Percentiles rank a stretch among this genome's conserved stretches.
These are phyloP conservation scores for Dendrobium nobile DNA, from an alignment of 106 monocot genomes.

Conservation along the genomic window DNA sequence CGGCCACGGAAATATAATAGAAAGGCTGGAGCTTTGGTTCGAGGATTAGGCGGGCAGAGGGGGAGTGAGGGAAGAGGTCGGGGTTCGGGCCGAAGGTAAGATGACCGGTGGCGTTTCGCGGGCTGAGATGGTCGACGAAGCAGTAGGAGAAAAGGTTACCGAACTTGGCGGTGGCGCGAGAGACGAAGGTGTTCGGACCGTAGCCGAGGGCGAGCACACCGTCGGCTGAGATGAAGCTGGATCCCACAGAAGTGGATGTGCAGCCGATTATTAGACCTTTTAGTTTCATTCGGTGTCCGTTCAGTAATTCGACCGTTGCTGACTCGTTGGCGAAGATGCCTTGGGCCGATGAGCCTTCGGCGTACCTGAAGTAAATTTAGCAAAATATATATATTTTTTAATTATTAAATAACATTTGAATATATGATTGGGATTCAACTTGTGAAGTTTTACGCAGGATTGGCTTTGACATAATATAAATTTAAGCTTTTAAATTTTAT, in stretches of 20 bases:
- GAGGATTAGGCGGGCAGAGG: constrained; percentile 25
- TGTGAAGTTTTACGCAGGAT: no score
- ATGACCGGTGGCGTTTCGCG: constrained; percentile 60
- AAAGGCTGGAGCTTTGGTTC: constrained; percentile 34
- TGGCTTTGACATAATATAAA: no score
- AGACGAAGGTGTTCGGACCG: constrained; percentile 66
- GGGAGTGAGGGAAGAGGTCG: background rate
- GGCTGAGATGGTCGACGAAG: constrained; percentile 95
- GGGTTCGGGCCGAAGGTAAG: constrained; percentile 65
- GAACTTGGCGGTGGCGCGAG: constrained; percentile 34
- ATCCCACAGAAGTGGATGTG: constrained; percentile 46
- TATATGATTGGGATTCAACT: no score
- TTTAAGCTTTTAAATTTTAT: no score
- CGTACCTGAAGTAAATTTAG: constrained; percentile 31
- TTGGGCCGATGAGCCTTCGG: constrained; percentile 47
- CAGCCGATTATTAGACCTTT: constrained; percentile 64
- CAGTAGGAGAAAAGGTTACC: constrained; percentile 87
- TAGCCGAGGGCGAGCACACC: constrained; percentile 88
- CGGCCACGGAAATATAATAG: constrained; percentile 48
- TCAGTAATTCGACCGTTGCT: constrained; percentile 47
- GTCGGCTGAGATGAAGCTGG: constrained; percentile 47
- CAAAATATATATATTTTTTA: no score
- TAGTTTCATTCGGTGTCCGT: constrained; percentile 41
- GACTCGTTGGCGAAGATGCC: constrained; percentile 77
- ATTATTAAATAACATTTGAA: no score